These are phyloP conservation scores for Linum trigynum DNA, from an alignment of 345 rosid genomes.

Conservation along the genomic window DNA sequence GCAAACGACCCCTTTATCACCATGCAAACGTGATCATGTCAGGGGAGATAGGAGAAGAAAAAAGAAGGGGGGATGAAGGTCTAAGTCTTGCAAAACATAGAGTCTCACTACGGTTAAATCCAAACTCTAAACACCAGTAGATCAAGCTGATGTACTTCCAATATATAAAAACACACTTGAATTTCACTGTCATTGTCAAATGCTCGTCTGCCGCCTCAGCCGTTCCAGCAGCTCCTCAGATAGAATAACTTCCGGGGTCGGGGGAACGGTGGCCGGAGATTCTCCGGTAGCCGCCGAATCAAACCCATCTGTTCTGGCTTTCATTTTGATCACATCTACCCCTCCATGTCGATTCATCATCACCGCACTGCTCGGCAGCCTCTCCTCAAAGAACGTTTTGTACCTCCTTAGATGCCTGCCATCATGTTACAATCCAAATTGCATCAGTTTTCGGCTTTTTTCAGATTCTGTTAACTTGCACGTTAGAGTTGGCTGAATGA, in stretches of 20 bases:
- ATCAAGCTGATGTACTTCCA: too few species aligned
- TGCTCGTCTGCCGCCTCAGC: background rate
- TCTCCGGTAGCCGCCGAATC: slow-evolving; percentile 12
- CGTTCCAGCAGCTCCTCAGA: slow-evolving; percentile 15
- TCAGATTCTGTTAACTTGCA: too few species aligned
- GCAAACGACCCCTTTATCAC: too few species aligned
- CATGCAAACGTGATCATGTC: too few species aligned
- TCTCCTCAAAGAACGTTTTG: slow-evolving; percentile 26
- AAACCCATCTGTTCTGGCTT: background rate
- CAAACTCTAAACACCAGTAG: too few species aligned
- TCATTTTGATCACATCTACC: slow-evolving; percentile 22
- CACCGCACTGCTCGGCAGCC: slow-evolving; percentile 25
- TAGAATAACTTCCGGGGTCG: slow-evolving; percentile 18
- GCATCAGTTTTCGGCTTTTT: too few species aligned
- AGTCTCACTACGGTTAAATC: too few species aligned
- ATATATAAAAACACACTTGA: too few species aligned
- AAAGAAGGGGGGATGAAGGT: too few species aligned
- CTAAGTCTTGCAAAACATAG: too few species aligned
- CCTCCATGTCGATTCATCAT: slow-evolving; percentile 28
- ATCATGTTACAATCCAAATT: background rate
- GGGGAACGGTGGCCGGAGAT: slow-evolving; percentile 14
- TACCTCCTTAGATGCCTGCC: slow-evolving; percentile 22
- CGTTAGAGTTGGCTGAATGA: too few species aligned
- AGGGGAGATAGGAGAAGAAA: too few species aligned
- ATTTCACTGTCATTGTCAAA: background rate